Conservation (phyloP, 176 grass and related monocot genomes). For the Poa pratensis region DNA sequence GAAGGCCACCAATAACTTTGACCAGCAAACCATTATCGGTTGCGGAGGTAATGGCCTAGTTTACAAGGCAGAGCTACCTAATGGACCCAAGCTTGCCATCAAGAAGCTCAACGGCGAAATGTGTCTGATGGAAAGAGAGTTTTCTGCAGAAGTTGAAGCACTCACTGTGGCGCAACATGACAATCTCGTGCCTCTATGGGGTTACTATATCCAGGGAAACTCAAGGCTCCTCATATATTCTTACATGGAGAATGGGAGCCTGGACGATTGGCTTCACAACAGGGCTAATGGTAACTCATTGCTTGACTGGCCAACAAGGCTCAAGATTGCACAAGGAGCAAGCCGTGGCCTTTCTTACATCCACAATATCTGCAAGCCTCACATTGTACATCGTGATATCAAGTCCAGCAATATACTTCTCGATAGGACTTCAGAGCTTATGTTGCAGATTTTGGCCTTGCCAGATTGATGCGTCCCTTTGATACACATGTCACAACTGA, state of each 20-base stretch:
- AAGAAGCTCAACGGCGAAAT: slow-evolving; percentile 82
- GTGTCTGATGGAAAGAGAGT: slow-evolving; percentile 87
- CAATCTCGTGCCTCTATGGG: slow-evolving; percentile 77
- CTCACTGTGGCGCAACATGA: slow-evolving; percentile 78
- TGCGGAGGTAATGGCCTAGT: slow-evolving; percentile 91
- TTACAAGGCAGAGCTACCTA: slow-evolving; percentile 70
- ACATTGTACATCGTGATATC: slow-evolving; percentile 87
- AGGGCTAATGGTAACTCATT: slow-evolving; percentile 41
- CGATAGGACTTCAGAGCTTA: slow-evolving; percentile 74
- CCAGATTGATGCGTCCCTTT: slow-evolving; percentile 81
- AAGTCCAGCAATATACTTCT: slow-evolving; percentile 95
- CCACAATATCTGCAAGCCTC: slow-evolving; percentile 77
- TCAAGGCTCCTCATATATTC: slow-evolving; percentile 82
- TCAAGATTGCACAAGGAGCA: slow-evolving; percentile 78
- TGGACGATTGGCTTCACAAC: slow-evolving; percentile 93
- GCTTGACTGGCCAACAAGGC: slow-evolving; percentile 79
- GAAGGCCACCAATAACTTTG: slow-evolving; percentile 87
- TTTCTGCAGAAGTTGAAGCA: slow-evolving; percentile 79
- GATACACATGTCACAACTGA: slow-evolving; percentile 91
- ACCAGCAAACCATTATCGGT: slow-evolving; percentile 80
- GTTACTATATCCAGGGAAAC: slow-evolving; percentile 76
- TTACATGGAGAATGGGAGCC: slow-evolving; percentile 96
- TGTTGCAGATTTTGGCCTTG: slow-evolving; percentile 90
- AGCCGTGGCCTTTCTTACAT: slow-evolving; percentile 80
- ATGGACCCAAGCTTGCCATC: slow-evolving; percentile 75